Evolutionary conservation across 1,284 basidiomycete genomes (phyloP), one percentile per base, ranked within the genome.

Genomic region (Chalciporus sp.): DNA sequence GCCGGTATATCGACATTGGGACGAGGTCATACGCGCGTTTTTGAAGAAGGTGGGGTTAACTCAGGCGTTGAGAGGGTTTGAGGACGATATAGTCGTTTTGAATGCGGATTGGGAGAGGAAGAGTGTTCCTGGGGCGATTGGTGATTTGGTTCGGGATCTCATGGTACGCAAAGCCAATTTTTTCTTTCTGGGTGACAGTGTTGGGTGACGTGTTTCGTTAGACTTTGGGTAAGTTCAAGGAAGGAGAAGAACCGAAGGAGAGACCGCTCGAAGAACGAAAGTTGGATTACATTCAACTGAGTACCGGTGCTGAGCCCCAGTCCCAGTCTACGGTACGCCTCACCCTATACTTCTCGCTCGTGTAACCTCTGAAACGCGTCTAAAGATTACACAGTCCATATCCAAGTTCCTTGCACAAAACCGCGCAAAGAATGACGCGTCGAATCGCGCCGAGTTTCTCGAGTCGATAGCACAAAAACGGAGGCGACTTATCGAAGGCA

Each of bases 371-470:
- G 43, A 44, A 33, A 40, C 55, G 28, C 33, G 28, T 42, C 29
- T 17, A 14, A 60, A 91, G 89, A 76, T 84, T 33, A 89, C 79
- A 47, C 87, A 81, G 65, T 81, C 81, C 3, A 85, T 92, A 42
- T 88, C 89, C 2, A 68, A 72, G 42, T 85, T 91, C 49, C 78
- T 92, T 2, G 84, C 86, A 0, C 75, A 77, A 49, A 89, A 85
- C 48, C 80, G 86, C 10, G 81, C 83, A 0, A 80, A 83, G 31
- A 90, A 88, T 59, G 83, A 89, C 61, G 78, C 78, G 41, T 91
- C 89, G 8, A 92, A 92, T 62, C 82, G 85, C 26, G 71, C 78
- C 17, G 89, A 92, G 63, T 92, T 92, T 61, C 71, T 92, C 1
- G 71, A 80, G 37, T 80, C 81, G 11, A 68, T 81, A 11, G 73